Base-by-base conservation (phyloP, 257 asterid species). In the Cynanchum wilfordii region DNA sequence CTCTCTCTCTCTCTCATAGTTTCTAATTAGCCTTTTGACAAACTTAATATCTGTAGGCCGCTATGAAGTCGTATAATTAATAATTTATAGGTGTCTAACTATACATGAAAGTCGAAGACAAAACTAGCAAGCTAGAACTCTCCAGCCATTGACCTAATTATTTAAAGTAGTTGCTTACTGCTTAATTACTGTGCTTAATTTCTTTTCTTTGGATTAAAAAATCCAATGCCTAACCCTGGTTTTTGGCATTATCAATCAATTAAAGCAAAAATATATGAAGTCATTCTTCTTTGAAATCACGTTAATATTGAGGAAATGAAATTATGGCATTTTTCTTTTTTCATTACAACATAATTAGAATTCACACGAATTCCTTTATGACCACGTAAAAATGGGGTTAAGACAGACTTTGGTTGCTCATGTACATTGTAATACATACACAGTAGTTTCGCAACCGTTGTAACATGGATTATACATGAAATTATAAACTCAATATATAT, bases 381-480 rank as follows among this genome's bases (percentile, higher is more conserved):
- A 33, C 36, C 4, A 33, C 36, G 36, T 33, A 33, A 33, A 33
- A 33, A 33, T 33, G 38, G 38, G 38, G 38, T 33, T 42, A 44
- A 50, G 70, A 55, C 44, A 66, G 66, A 57, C 56, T 73, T 78
- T 73, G 83, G 86, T 76, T 27, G 66, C 57, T 76, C 86, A 82
- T 63, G 70, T 42, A 51, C 68, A 69, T 66, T 50, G 54, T 30
- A 9, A 64, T 38, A 44, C 11, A 64, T 19, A 40, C 0, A 42
- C 11, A 42, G 65, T 17, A 71, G 64, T 29, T 40, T 52, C 5
- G 66, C 33, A 42, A 70, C 76, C 10, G 76, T 63, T 71, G 11
- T 49, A 44, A 71, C 76, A 77, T 69, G 76, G 72, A 70, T 42
- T 27, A 24, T 38, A 29, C n/a, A 69, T 62, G 71, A 29, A 40